Evolutionary conservation across 1,139 yeast genomes (phyloP), one percentile per base, ranked within the genome.

Genomic region (Meyerozyma elateridarum): DNA sequence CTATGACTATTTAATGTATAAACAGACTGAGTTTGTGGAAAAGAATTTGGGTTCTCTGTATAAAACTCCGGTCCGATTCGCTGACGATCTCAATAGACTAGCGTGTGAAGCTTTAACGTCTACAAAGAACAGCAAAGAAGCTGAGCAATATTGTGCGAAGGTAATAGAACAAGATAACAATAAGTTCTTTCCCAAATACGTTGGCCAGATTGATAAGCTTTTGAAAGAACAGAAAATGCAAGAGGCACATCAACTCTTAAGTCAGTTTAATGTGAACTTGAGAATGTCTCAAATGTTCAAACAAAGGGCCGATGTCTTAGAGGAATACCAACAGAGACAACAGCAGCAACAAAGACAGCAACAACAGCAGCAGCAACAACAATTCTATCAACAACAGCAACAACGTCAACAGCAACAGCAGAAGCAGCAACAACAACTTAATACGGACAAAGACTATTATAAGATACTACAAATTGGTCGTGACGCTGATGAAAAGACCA

Each of bases 371-470:
- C 74, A 73, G 35, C 72, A 67, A 24, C 69, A 63, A 16, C 70
- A 62, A 20, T 57, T 52, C 20, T 56, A 52, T 13, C 55, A 50
- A 18, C 71, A 64, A 16, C 69, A 65, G 28, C 70, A 64, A 29
- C 76, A 70, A 14, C 70, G 60, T 12, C 71, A 59, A 24, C 70
- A 59, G 19, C 64, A 52, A 22, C 66, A 58, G 22, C 68, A 58
- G 33, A 61, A 50, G 15, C 56, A 49, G 22, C 66, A 63, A 15
- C 53, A 48, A 22, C 50, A 48, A 3, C 35, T 49, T 14, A 61
- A 68, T 22, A 76, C 79, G 15, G 67, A 73, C 36, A 76, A 74
- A 38, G 96, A 91, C 54, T 85, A 85, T 51, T 91, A 91, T 57
- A 85, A 85, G 50, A 69, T 85, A 3, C 62, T 91, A 9, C 95